Conservation (phyloP, 352 stramenopile genomes). For the Globisporangium ultimum region DNA sequence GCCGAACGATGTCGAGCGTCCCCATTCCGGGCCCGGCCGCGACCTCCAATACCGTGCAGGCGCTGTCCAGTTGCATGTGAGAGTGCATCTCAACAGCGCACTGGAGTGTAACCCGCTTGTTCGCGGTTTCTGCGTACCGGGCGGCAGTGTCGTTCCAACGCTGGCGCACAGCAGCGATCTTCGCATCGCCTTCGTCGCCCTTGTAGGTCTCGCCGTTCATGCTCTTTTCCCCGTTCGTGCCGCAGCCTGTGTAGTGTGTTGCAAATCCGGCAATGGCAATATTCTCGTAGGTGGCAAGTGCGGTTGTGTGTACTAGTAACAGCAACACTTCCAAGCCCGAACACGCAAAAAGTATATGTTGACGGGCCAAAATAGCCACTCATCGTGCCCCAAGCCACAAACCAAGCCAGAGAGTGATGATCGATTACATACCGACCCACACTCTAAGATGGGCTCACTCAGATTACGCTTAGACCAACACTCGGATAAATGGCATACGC, state of each 20-base stretch:
- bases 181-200: not conserved
- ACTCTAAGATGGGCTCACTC: no score
- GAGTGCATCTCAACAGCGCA: constrained; percentile 38
- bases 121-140: constrained; percentile 42
- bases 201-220: no score
- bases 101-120: constrained; percentile 50
- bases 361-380: no score
- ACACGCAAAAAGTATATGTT: no score
- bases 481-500: no score
- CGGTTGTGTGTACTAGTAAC: not conserved
- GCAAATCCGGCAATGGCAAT: not conserved
- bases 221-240: no score
- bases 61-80: constrained; percentile 44
- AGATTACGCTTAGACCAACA: no score
- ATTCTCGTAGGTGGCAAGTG: no score
- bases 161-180: constrained; percentile 13
- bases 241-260: not conserved
- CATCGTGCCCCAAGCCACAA: no score
- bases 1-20: constrained; percentile 32
- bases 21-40: constrained; percentile 42
- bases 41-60: constrained; percentile 42
- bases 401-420: no score
- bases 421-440: no score
- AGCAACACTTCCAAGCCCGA: no score
- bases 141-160: constrained; percentile 35